Conservation (phyloP, 257 asterid genomes). For the Solanum phureja region DNA sequence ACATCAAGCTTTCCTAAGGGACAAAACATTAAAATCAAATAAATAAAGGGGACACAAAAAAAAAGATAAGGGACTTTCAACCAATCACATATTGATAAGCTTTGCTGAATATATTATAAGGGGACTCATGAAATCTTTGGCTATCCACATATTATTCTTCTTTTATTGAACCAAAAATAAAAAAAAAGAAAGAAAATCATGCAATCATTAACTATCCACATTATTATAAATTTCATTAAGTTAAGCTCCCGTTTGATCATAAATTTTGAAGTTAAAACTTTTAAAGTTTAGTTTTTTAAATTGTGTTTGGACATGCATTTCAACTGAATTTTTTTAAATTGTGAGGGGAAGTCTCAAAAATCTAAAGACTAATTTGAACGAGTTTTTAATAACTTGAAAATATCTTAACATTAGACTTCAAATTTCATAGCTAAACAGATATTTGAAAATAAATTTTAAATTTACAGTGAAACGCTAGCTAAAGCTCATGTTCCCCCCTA, state of each 20-base stretch:
- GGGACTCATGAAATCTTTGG: not conserved
- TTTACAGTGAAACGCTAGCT: not conserved
- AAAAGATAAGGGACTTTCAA: not conserved
- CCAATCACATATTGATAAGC: not conserved
- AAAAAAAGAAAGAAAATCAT: not conserved
- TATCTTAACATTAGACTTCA: not conserved
- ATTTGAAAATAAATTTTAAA: not conserved
- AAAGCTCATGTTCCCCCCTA: not conserved
- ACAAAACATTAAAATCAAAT: not conserved
- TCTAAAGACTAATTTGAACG: not conserved
- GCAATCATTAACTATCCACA: constrained; percentile 17
- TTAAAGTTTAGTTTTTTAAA: not conserved
- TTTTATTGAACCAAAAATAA: not conserved
- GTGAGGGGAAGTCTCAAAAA: too few relatives aligned
- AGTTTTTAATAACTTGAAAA: not conserved
- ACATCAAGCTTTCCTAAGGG: rapidly evolving
- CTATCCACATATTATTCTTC: not conserved
- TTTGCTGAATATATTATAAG: not conserved
- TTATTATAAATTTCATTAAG: not conserved
- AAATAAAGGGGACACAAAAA: not conserved
- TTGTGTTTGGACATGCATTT: not conserved
- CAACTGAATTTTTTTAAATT: not conserved
- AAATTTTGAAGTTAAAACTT: not conserved
- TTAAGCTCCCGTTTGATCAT: not conserved
- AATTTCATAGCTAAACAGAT: not conserved